Base-by-base conservation (phyloP, 495 filamentous ascomycete species). In the Oidiodendron maius region DNA sequence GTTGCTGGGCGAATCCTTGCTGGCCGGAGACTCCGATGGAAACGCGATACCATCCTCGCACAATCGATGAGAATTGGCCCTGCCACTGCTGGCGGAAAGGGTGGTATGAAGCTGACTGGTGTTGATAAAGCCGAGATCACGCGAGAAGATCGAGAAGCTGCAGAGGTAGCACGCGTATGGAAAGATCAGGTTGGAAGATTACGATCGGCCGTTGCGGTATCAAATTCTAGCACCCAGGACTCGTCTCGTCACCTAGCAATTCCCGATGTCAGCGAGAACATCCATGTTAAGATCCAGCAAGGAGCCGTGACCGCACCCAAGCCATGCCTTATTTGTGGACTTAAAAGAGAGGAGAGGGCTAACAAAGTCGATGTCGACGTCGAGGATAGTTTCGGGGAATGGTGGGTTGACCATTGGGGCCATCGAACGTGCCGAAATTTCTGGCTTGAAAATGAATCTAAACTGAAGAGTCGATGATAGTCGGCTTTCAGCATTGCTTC, bases 361-460 rank as follows among this genome's bases (percentile, higher is more conserved):
- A 61, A 70, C 2, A 81, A 76, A 54, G 71, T 95, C 23, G 91
- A 96, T 63, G 70, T 82, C 22, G 71, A 80, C 46, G 83, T 94
- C 16, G 78, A 88, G 53, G 93, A 96, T 68, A 89, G 82, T 63
- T 91, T 95, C 70, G 88, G 87, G 32, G 90, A 96, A 65, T 96
- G 89, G 89, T 98, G 93, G 93, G 74, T 84, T 12, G 87, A 94
- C 28, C 83, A 91, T 64, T 94, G 89, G 89, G 83, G 85, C 0
- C 85, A 95, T 69, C 66, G 81, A 13, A 77, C 78, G 45, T 98
- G 93, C 64, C 76, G 76, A 59, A 78, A 76, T 46, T 96, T 95
- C 57, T 98, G 93, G 93, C 68, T 84, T 41, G 74, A 77, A 55
- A 82, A 94, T 64, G 82, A 80, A 56, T 66, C 66, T 16, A 66